Conservation (phyloP, 1,284 basidiomycete genomes). For the Agroathelia rolfsii region DNA sequence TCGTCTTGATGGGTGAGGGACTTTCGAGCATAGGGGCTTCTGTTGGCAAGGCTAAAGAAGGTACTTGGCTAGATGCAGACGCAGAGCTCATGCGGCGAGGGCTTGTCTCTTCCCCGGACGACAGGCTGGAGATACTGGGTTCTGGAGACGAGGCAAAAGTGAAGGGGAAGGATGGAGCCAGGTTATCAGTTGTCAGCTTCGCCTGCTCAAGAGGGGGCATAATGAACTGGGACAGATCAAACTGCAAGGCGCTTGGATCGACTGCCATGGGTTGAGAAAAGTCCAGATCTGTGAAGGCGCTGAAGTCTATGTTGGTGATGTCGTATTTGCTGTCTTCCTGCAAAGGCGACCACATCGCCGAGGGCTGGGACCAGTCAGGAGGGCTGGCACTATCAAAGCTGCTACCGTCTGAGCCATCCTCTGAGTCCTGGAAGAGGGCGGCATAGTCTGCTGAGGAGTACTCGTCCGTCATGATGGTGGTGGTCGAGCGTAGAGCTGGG, state of each 20-base stretch:
- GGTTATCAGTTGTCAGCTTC: conserved; percentile 17
- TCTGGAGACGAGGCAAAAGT: conserved; percentile 27
- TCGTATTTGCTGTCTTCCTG: conserved; percentile 27
- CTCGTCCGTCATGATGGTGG: too few species aligned
- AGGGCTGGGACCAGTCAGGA: conserved; percentile 44
- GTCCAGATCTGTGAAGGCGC: conserved; percentile 20
- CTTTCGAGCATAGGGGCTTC: conserved; percentile 17
- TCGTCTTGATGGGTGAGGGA: conserved; percentile 14
- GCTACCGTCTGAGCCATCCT: too few species aligned
- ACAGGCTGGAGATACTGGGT: conserved; percentile 19
- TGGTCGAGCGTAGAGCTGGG: too few species aligned
- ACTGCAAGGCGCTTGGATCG: conserved; percentile 54
- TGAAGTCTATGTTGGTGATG: conserved; percentile 47
- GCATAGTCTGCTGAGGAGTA: too few species aligned
- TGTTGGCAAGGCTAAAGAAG: conserved; percentile 19
- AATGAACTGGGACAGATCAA: conserved; percentile 23
- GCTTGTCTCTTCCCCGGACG: too few species aligned
- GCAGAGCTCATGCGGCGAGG: too few species aligned
- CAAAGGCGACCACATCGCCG: conserved; percentile 33
- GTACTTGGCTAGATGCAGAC: conserved; percentile 15
- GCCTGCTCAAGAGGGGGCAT: conserved; percentile 13
- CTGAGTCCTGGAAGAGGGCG: too few species aligned
- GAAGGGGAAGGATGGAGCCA: conserved; percentile 31
- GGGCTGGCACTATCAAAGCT: conserved; percentile 18
- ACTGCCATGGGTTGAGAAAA: conserved; percentile 36